Evolutionary conservation across 805 yeast genomes (phyloP).

Genomic region (Nakazawaea populi): DNA sequence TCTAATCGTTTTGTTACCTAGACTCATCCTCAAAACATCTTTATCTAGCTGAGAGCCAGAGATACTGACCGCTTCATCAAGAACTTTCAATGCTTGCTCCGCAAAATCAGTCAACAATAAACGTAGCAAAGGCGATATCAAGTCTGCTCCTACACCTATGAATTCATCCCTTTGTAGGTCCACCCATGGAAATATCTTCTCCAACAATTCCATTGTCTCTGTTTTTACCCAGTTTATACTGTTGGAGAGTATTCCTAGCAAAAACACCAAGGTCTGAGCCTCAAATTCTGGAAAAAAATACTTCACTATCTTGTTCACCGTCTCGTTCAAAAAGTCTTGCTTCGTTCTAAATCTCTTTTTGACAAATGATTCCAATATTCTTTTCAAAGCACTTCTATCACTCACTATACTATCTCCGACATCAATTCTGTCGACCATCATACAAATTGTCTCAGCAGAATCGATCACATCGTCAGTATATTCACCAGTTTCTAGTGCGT

Average conservation of each 20-base stretch:
- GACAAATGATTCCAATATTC: slow-evolving; percentile 71
- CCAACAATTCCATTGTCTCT: slow-evolving; percentile 74
- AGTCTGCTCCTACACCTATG: slow-evolving; percentile 88
- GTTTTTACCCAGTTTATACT: slow-evolving; percentile 70
- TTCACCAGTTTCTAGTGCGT: slow-evolving; percentile 61
- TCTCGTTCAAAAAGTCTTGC: slow-evolving; percentile 80
- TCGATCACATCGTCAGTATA: slow-evolving; percentile 42
- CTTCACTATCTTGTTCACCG: slow-evolving; percentile 61
- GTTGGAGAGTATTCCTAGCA: slow-evolving; percentile 77
- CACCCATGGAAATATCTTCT: slow-evolving; percentile 68
- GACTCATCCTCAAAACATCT: slow-evolving; percentile 85
- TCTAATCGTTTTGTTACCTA: slow-evolving; percentile 74
- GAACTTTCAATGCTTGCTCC: slow-evolving; percentile 80
- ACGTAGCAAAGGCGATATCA: slow-evolving; percentile 84
- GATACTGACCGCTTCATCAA: slow-evolving; percentile 80
- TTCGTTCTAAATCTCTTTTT: slow-evolving; percentile 83
- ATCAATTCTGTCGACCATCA: slow-evolving; percentile 43
- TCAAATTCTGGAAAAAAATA: slow-evolving; percentile 70
- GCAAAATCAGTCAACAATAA: slow-evolving; percentile 79
- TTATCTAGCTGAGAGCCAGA: slow-evolving; percentile 89
- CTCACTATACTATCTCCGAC: slow-evolving; percentile 42
- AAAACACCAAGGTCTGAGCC: slow-evolving; percentile 66
- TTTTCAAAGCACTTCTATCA: slow-evolving; percentile 35
- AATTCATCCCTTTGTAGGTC: slow-evolving; percentile 76
- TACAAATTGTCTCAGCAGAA: slow-evolving; percentile 52